Percentiles rank a stretch among this genome's conserved stretches.
Conservation (phyloP, 1,284 basidiomycete species). For the Cystobasidium sp. region DNA sequence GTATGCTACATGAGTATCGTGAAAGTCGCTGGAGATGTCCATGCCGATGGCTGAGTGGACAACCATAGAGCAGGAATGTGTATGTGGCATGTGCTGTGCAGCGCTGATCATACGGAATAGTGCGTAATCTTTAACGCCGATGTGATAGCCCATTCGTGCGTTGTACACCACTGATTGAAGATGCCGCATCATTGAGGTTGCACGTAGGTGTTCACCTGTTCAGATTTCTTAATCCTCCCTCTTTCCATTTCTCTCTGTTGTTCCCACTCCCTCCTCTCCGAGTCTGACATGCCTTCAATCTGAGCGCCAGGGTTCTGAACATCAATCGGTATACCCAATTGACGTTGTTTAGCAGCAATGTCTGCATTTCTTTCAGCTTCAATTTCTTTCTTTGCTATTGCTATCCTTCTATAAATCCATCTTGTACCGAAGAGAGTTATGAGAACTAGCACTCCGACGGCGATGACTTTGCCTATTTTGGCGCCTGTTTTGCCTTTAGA, state of each 20-base stretch:
- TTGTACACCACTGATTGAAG: too few species aligned
- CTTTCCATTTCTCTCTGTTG: conserved; percentile 14
- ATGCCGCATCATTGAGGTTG: background rate
- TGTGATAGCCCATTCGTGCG: too few species aligned
- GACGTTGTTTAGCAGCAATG: conserved; percentile 14
- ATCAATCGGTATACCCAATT: conserved; percentile 15
- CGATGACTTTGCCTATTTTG: conserved; percentile 39
- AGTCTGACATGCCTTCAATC: conserved; percentile 2
- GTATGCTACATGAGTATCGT: too few species aligned
- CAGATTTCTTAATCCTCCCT: background rate
- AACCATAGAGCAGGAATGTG: too few species aligned
- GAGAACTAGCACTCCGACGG: conserved; percentile 31
- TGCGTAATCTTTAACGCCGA: too few species aligned
- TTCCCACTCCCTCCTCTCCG: conserved; percentile 12
- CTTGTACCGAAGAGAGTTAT: conserved; percentile 25
- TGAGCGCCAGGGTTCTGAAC: background rate
- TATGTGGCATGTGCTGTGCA: too few species aligned
- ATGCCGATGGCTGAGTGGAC: too few species aligned
- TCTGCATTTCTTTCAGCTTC: conserved; percentile 38
- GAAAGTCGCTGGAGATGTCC: too few species aligned
- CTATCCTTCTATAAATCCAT: conserved; percentile 10
- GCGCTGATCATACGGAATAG: too few species aligned
- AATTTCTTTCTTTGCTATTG: conserved; percentile 25
- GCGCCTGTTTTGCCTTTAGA: conserved; percentile 26
- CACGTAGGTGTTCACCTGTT: conserved; percentile 1